Conservation (phyloP, 352 stramenopile species). For the Phytopythium chamaehyphon region DNA sequence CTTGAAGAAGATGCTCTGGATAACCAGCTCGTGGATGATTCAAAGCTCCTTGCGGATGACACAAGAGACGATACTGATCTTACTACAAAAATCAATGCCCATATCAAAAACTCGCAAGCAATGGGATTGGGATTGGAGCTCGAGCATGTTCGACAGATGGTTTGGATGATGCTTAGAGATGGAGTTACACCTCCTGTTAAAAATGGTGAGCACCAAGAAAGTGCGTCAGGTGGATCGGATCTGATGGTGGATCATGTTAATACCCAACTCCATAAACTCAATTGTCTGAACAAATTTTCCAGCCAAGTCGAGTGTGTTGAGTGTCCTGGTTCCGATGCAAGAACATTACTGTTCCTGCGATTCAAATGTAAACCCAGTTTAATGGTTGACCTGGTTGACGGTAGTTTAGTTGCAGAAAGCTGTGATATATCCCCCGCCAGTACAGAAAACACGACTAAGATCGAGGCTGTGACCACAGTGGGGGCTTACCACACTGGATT, state of each 20-base stretch:
- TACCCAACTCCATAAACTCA: neutral
- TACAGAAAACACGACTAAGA: neutral
- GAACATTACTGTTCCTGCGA: conserved; percentile 2
- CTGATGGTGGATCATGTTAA: neutral
- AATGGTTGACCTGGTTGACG: neutral
- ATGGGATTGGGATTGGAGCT: conserved; percentile 52
- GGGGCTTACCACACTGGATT: conserved; percentile 12
- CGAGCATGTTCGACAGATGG: conserved; percentile 60
- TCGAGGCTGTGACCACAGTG: neutral
- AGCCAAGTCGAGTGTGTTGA: conserved; percentile 1
- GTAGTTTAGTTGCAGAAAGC: neutral
- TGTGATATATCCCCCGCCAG: neutral
- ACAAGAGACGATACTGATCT: neutral
- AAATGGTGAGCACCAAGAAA: neutral
- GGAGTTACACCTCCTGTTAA: neutral
- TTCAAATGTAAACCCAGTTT: conserved; percentile 1
- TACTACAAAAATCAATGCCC: conserved; percentile 11
- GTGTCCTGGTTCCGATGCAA: neutral
- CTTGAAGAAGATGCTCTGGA: conserved; percentile 5
- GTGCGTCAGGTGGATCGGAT: neutral
- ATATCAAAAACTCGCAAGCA: conserved; percentile 39
- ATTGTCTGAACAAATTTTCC: neutral
- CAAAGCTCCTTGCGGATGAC: too few species aligned
- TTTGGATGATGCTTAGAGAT: conserved; percentile 30
- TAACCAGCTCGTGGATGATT: too few species aligned